These are phyloP conservation scores for Tetrahymena malaccensis DNA, from an alignment of 73 alveolate species.

Conservation along the genomic window DNA sequence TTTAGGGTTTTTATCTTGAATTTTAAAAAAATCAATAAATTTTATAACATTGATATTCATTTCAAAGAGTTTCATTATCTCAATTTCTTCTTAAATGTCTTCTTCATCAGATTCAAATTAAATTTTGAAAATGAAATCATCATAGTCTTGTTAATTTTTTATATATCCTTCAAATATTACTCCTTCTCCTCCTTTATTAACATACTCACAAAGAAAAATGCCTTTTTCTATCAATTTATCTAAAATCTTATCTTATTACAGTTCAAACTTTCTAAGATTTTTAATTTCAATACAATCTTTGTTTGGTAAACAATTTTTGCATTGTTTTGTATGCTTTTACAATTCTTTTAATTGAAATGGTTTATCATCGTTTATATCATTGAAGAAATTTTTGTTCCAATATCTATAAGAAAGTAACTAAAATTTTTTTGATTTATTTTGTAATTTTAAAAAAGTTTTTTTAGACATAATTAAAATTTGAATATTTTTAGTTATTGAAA, in stretches of 20 bases:
- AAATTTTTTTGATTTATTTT: not conserved
- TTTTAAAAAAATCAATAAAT: too few relatives aligned
- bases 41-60: too few relatives aligned
- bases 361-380: not conserved
- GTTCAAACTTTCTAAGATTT: too few relatives aligned
- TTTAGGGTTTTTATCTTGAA: too few relatives aligned
- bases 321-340: too few relatives aligned
- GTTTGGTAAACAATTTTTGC: not conserved
- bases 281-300: not conserved
- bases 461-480: not conserved
- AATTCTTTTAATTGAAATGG: not conserved
- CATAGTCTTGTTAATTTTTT: not conserved
- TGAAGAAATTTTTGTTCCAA: not conserved
- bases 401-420: not conserved
- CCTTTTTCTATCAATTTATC: not conserved
- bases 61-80: too few relatives aligned
- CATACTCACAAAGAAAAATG: not conserved
- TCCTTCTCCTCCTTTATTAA: not conserved
- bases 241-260: not conserved
- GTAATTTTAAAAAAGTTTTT: not conserved
- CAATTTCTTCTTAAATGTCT: not conserved
- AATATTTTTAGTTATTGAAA: not conserved
- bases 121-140: not conserved
- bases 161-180: not conserved
- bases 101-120: not conserved